Evolutionary conservation across 2,329 filamentous ascomycete genomes (phyloP), one percentile per base, ranked within the genome.

Genomic region (Neoscytalidium dimidiatum): DNA sequence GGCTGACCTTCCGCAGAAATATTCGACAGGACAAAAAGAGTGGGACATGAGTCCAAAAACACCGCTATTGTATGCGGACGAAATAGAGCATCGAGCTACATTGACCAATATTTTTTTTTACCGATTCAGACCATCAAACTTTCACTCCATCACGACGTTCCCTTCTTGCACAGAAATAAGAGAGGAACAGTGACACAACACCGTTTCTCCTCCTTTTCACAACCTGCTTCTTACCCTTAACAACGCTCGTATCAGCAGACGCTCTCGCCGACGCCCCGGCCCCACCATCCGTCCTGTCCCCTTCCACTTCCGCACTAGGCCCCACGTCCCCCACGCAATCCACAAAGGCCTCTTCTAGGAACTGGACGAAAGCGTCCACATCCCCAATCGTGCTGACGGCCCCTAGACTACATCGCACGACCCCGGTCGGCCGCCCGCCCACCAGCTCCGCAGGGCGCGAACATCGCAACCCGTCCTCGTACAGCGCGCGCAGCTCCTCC

Each of bases 391-490:
- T 88, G 67, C 83, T 88, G 85, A 87, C 87, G 13, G 86, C 86
- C 0, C 88, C 87, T 1, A 90, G 76, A 66, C 85, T 88, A 5
- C 83, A 84, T 21, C 88, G 80, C 6, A 88, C 85, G 48, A 89
- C 85, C 0, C 87, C 87, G 28, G 86, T 87, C 1, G 86, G 82
- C 51, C 83, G 79, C 19, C 84, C 82, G 11, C 84, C 76, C 66
- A 87, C 82, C 28, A 88, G 71, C 67, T 85, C 82, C 23, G 82
- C 78, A 1, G 83, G 84, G 28, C 83, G 80, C 0, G 82, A 80
- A 69, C 87, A 90, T 33, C 85, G 81, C 72, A 88, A 84, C 0
- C 87, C 87, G 3, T 81, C 81, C 1, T 82, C 83, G 64, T 83
- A 84, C 17, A 86, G 83, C 3, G 80, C 78, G 66, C 84, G 80